Conservation (phyloP, 306 rosid species). For the Castanea mollissima region DNA sequence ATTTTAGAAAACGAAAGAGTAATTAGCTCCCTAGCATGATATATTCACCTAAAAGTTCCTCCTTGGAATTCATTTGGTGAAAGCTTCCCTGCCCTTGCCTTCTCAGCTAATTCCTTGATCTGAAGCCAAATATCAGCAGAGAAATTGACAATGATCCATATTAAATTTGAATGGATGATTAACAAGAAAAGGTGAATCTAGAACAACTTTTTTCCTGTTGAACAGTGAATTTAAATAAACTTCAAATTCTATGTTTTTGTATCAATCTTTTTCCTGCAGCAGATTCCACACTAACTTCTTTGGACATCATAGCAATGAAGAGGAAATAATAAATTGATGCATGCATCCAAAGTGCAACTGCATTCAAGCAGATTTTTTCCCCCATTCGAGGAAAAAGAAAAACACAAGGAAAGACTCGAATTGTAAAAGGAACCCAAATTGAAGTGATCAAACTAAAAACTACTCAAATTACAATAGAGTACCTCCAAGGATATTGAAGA, state of each 20-base stretch:
- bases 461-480: constrained; percentile 12
- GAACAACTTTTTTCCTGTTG: background rate
- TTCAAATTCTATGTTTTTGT: background rate
- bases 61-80: constrained; percentile 92
- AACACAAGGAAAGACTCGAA: background rate
- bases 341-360: background rate
- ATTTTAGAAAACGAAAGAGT: constrained; percentile 14
- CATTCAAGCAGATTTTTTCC: background rate
- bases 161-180: background rate
- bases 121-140: constrained; percentile 23
- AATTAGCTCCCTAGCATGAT: background rate
- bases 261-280: background rate
- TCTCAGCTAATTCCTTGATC: constrained; percentile 91
- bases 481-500: constrained; percentile 90
- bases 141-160: constrained; percentile 5
- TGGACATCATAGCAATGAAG: background rate
- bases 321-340: background rate
- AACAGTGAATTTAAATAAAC: background rate
- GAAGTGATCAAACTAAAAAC: constrained; percentile 14
- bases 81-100: constrained; percentile 88
- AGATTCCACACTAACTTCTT: background rate
- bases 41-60: constrained; percentile 87
- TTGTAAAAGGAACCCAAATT: background rate
- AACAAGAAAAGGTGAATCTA: background rate
- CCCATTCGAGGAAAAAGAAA: background rate